These are phyloP conservation scores for Nakaseomyces glabratus DNA, from an alignment of 1,139 yeast genomes.

Conservation along the genomic window DNA sequence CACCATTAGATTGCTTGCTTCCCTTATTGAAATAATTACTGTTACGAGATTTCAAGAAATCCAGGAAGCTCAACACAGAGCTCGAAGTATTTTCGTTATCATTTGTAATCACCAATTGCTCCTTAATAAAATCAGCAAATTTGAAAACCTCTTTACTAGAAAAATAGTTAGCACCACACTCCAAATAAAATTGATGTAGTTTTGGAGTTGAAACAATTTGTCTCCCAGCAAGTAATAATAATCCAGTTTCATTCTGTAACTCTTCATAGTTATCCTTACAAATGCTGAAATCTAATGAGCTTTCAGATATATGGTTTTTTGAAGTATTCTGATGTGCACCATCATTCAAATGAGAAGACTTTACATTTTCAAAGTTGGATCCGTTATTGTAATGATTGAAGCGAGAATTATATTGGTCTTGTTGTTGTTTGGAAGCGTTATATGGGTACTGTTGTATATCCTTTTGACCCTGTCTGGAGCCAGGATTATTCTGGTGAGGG, in stretches of 20 bases:
- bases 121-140: slow-evolving; percentile 24
- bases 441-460: slow-evolving; percentile 2
- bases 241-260: slow-evolving; percentile 19
- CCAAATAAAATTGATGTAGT: slow-evolving; percentile 21
- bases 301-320: slow-evolving; percentile 2
- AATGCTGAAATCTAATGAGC: slow-evolving; percentile 2
- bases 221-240: slow-evolving; percentile 18
- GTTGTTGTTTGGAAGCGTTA: slow-evolving; percentile 7
- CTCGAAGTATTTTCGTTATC: slow-evolving; percentile 5
- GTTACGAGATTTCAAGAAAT: slow-evolving; percentile 22
- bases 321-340: background rate
- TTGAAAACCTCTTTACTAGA: slow-evolving; percentile 21
- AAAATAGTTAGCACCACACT: slow-evolving; percentile 27
- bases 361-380: background rate
- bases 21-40: slow-evolving; percentile 12
- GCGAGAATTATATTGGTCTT: slow-evolving; percentile 5
- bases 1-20: slow-evolving; percentile 1
- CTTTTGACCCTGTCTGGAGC: background rate
- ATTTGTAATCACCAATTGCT: slow-evolving; percentile 5
- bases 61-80: slow-evolving; percentile 15
- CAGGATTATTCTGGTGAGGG: too few species aligned
- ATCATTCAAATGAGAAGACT: slow-evolving; percentile 1
- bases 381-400: slow-evolving; percentile 1
- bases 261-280: slow-evolving; percentile 6
- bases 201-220: slow-evolving; percentile 22